These are phyloP conservation scores for Hyaloscypha bicolor DNA, from an alignment of 495 filamentous ascomycete species.

Conservation along the genomic window DNA sequence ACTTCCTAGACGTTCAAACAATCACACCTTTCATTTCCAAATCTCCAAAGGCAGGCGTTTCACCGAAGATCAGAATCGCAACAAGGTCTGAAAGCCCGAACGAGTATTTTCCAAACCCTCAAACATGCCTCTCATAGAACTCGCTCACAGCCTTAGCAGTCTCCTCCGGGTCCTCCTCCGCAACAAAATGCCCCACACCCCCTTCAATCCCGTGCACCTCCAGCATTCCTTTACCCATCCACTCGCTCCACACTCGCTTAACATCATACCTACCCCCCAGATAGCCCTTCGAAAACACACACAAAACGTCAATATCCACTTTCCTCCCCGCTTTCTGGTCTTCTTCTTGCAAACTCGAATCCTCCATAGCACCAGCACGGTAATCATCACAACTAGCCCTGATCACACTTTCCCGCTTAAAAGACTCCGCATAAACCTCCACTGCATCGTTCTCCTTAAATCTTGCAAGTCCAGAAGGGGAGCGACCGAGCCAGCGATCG, in stretches of 20 bases:
- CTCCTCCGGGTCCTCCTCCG: slow-evolving; percentile 50
- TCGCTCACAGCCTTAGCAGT: slow-evolving; percentile 35
- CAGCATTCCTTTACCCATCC: slow-evolving; percentile 39
- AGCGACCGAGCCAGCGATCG: slow-evolving; percentile 34
- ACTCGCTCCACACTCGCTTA: slow-evolving; percentile 47
- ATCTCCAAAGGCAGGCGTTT: too few species aligned
- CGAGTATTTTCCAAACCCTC: background rate
- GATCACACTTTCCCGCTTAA: slow-evolving; percentile 42
- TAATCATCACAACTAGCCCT: slow-evolving; percentile 51
- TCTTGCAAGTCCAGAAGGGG: slow-evolving; percentile 19
- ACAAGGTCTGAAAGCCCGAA: too few species aligned
- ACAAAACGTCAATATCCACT: slow-evolving; percentile 40
- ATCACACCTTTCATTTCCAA: too few species aligned
- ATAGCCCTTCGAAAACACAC: slow-evolving; percentile 47
- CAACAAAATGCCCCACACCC: slow-evolving; percentile 52
- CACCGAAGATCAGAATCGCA: too few species aligned
- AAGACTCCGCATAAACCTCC: slow-evolving; percentile 43
- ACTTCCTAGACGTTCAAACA: too few species aligned
- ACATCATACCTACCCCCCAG: slow-evolving; percentile 49
- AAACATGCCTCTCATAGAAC: slow-evolving; percentile 29
- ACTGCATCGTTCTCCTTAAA: slow-evolving; percentile 31
- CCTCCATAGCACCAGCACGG: slow-evolving; percentile 41
- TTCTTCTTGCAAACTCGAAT: slow-evolving; percentile 43
- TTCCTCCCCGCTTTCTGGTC: slow-evolving; percentile 49
- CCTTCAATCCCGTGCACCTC: slow-evolving; percentile 36